Conservation (phyloP, 1,284 basidiomycete genomes). For the Agaricales sp. region DNA sequence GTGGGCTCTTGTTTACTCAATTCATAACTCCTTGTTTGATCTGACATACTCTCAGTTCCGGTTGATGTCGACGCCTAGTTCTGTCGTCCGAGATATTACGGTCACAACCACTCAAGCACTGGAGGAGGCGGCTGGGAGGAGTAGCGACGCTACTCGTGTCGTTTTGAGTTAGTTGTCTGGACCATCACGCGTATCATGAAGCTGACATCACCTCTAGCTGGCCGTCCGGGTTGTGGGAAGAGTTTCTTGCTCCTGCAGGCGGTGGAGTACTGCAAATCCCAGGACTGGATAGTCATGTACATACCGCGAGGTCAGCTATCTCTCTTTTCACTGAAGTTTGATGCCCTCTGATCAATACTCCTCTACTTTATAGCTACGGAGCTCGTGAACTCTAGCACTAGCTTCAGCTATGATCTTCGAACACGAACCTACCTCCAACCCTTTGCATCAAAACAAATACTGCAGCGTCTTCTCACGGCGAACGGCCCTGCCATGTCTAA, state of each 20-base stretch:
- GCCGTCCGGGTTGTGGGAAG: slow-evolving; percentile 77
- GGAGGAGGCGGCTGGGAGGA: slow-evolving; percentile 29
- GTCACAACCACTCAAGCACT: slow-evolving; percentile 39
- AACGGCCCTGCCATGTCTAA: slow-evolving; percentile 34
- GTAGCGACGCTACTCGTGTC: slow-evolving; percentile 37
- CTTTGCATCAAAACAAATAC: slow-evolving; percentile 44
- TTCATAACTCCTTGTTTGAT: not conserved
- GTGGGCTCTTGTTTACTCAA: slow-evolving; percentile 23
- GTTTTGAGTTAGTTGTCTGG: slow-evolving; percentile 47
- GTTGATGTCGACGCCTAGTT: slow-evolving; percentile 50
- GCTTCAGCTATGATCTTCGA: slow-evolving; percentile 66
- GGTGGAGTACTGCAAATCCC: slow-evolving; percentile 60
- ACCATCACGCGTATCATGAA: slow-evolving; percentile 7
- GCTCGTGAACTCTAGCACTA: slow-evolving; percentile 72
- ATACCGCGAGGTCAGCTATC: slow-evolving; percentile 60
- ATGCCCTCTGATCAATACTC: not conserved
- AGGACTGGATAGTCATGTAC: slow-evolving; percentile 82
- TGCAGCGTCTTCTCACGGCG: slow-evolving; percentile 47
- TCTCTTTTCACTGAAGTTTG: slow-evolving; percentile 1
- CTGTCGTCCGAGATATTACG: slow-evolving; percentile 58
- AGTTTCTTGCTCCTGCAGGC: slow-evolving; percentile 76
- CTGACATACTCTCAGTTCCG: slow-evolving; percentile 45
- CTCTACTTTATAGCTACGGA: slow-evolving; percentile 36
- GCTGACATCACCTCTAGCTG: slow-evolving; percentile 35
- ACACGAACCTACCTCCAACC: slow-evolving; percentile 79